Percentiles rank a stretch among this genome's conserved stretches.
Evolutionary conservation across 805 yeast species (phyloP).

Genomic region (Barnettozyma pratensis): DNA sequence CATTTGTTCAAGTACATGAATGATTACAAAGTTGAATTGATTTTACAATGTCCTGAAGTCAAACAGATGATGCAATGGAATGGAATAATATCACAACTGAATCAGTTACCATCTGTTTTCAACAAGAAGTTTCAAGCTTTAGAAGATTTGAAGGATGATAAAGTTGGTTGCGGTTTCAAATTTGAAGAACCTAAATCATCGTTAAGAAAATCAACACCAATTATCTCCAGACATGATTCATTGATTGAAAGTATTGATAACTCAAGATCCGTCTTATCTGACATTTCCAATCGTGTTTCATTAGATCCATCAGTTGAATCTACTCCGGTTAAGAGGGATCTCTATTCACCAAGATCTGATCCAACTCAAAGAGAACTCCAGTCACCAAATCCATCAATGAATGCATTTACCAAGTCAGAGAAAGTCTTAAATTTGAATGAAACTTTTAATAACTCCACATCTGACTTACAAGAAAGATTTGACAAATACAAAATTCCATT

Average conservation of each 20-base stretch:
- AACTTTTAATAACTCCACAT: slow-evolving; percentile 4
- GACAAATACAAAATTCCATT: slow-evolving; percentile 8
- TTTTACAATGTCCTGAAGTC: slow-evolving; percentile 19
- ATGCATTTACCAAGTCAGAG: background rate
- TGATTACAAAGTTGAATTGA: slow-evolving; percentile 8
- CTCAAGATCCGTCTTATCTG: background rate
- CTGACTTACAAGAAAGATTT: slow-evolving; percentile 7
- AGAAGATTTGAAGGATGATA: slow-evolving; percentile 9
- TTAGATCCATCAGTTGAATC: background rate
- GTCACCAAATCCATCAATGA: background rate
- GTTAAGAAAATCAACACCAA: slow-evolving; percentile 16
- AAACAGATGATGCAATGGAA: slow-evolving; percentile 23
- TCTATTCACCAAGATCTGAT: no score
- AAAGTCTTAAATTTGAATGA: background rate
- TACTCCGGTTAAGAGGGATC: no score
- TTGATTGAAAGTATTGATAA: slow-evolving; percentile 3
- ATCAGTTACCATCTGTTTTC: slow-evolving; percentile 6
- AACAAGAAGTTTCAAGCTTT: slow-evolving; percentile 7
- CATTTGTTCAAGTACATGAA: background rate
- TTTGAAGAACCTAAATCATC: background rate
- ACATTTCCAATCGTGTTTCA: background rate
- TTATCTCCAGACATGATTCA: slow-evolving; percentile 18
- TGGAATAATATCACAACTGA: slow-evolving; percentile 4
- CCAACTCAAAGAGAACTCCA: no score
- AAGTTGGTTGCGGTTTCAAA: slow-evolving; percentile 19